Base-by-base conservation (phyloP, 768 basidiomycete species). In the Naganishia kalamii region DNA sequence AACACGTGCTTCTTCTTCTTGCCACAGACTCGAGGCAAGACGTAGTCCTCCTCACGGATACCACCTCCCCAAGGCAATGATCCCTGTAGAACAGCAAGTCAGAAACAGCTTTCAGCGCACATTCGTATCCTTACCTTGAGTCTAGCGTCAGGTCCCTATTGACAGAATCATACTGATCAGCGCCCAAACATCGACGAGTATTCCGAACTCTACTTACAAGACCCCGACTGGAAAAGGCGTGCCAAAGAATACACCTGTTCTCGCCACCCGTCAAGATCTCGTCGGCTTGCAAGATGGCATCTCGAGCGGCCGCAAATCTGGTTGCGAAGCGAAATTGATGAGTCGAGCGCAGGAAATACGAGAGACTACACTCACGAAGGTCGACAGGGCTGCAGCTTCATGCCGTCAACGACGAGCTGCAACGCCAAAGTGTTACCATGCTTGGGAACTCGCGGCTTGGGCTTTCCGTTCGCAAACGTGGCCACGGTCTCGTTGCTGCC, bases 321-420 rank as follows among this genome's bases (percentile, higher is more conserved):
- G 12, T 25, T 32, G 21, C 15, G 32, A 49, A 30, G 23, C 23
- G 51, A n/a, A 35, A 19, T 19, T 35, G 3, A 33, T 54, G 13
- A 54, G 33, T 29, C 6, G 69, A 70, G 19, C 65, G 66, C 25
- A 25, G 15, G 69, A 64, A 59, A 6, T 47, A 66, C 49, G 82
- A 83, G 21, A 17, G 19, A 32, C 15, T 17, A 6, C 25, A 41
- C 54, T 57, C 27, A 57, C 70, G 73, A 72, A 7, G 94, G 94
- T 29, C 87, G 83, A 80, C 94, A 99, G 3, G 87, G 85, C 75
- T 97, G 93, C 47, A 96, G 81, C 83, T 97, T 97, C 92, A 99
- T 94, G 11, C 83, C 92, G 74, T 88, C 87, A 30, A 98, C 62
- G 46, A 96, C 87, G 48, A 97, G 86, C 76, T 85, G 85, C 12